Percentiles rank a stretch among this genome's conserved stretches.
Conservation (phyloP, 225 moss, liverwort and hornwort species). For the Ulota crispa region DNA sequence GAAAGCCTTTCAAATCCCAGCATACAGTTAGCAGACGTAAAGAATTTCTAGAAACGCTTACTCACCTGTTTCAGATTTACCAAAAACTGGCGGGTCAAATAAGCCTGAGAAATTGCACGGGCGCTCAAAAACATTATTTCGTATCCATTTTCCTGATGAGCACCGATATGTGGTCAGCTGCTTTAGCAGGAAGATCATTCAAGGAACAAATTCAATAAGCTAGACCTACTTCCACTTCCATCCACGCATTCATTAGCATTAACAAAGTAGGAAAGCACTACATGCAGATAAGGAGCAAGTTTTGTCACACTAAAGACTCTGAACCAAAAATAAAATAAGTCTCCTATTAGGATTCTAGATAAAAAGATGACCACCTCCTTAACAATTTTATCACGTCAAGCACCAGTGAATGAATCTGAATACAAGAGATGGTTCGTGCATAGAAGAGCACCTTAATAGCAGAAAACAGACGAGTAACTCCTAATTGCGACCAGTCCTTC, state of each 20-base stretch:
- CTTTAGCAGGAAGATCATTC: neutral
- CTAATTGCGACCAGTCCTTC: slow-evolving; percentile 93
- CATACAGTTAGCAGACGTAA: neutral
- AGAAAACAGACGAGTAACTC: slow-evolving; percentile 88
- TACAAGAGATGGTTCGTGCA: neutral
- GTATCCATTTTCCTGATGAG: slow-evolving; percentile 82
- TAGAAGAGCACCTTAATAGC: slow-evolving; percentile 75
- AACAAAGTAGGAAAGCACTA: neutral
- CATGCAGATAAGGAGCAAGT: neutral
- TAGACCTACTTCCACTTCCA: neutral
- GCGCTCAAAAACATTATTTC: slow-evolving; percentile 93
- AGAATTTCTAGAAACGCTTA: neutral
- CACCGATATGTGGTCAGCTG: slow-evolving; percentile 7
- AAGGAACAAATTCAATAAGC: neutral
- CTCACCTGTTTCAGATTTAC: slow-evolving; percentile 87
- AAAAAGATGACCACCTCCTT: neutral
- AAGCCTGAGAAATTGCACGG: slow-evolving; percentile 90
- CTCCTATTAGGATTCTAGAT: neutral
- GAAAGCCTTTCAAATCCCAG: neutral
- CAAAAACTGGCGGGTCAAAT: slow-evolving; percentile 84
- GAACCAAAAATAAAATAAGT: neutral
- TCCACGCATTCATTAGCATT: neutral
- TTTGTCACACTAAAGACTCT: neutral
- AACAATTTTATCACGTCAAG: neutral
- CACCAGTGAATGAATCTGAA: neutral